These are phyloP conservation scores for barrel medic (Medicago truncatula) DNA, from an alignment of 306 rosid genomes.

Conservation along the genomic window DNA sequence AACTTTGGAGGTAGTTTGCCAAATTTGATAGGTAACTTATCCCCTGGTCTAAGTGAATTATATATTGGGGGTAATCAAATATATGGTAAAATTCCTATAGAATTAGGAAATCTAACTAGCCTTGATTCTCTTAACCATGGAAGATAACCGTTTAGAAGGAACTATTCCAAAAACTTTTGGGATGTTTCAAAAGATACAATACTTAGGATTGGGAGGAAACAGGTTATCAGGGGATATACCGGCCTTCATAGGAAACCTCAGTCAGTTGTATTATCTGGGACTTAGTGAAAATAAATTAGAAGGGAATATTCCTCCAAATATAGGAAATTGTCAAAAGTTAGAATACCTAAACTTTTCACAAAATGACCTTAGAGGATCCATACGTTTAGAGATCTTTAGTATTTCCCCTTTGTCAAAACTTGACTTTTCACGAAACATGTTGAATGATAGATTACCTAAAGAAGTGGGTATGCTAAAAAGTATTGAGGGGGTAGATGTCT, in stretches of 20 bases:
- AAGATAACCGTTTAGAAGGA: fast-evolving
- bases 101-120: neutral
- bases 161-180: neutral
- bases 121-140: neutral
- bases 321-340: neutral
- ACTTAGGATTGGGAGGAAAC: neutral
- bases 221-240: slow-evolving; percentile 13
- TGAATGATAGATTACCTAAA: neutral
- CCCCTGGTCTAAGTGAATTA: neutral
- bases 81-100: neutral
- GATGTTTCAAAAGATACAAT: neutral
- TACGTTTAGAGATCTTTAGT: neutral
- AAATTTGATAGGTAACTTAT: neutral
- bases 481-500: neutral
- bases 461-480: neutral
- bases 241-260: slow-evolving; percentile 30
- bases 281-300: slow-evolving; percentile 27
- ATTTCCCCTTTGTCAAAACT: neutral
- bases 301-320: slow-evolving; percentile 44
- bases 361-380: slow-evolving; percentile 29
- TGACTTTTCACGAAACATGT: neutral
- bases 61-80: neutral
- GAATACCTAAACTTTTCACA: neutral
- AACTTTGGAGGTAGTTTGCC: neutral
- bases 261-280: neutral